A percentile compares a stretch with the other conserved stretches of the same genome.
Conservation (phyloP, 2,329 filamentous ascomycete genomes). For the Fusarium odoratissimum region DNA sequence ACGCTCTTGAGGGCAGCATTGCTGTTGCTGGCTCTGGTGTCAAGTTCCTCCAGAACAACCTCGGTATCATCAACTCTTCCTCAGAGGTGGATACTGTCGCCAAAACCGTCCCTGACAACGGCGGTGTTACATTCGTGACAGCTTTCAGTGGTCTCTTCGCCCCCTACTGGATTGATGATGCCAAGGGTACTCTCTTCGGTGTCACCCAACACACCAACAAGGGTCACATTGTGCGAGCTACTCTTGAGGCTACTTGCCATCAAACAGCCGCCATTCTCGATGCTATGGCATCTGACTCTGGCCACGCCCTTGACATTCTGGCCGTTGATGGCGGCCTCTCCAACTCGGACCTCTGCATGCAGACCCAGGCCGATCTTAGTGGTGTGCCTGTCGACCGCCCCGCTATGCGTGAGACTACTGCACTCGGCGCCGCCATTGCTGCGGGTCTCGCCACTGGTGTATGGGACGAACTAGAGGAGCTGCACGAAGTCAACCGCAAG, state of each 20-base stretch:
- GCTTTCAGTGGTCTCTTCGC: slow-evolving; percentile 93
- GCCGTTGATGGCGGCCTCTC: slow-evolving; percentile 92
- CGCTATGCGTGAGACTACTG: slow-evolving; percentile 90
- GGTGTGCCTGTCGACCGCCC: slow-evolving; percentile 85
- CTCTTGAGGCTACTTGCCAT: slow-evolving; percentile 90
- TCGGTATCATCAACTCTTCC: slow-evolving; percentile 67
- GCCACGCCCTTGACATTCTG: slow-evolving; percentile 77
- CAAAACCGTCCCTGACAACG: slow-evolving; percentile 73
- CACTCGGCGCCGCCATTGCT: slow-evolving; percentile 87
- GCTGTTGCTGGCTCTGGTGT: slow-evolving; percentile 85
- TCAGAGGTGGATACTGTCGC: slow-evolving; percentile 64
- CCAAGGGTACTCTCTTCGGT: slow-evolving; percentile 87
- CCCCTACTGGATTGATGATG: slow-evolving; percentile 95
- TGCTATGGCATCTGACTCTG: slow-evolving; percentile 89
- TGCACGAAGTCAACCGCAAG: slow-evolving; percentile 77
- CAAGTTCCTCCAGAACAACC: slow-evolving; percentile 76
- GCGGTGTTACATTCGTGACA: slow-evolving; percentile 87
- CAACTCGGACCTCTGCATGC: slow-evolving; percentile 91
- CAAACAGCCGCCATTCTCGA: slow-evolving; percentile 93
- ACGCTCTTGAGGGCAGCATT: slow-evolving; percentile 86
- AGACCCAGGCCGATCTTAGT: slow-evolving; percentile 88
- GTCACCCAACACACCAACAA: slow-evolving; percentile 87
- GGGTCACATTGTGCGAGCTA: slow-evolving; percentile 89
- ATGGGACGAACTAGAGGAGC: slow-evolving; percentile 80
- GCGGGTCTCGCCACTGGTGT: slow-evolving; percentile 86